phyloP scores from a whole-genome alignment of 2,329 filamentous ascomycete genomes.

The Zymoseptoria crescenta region DNA sequence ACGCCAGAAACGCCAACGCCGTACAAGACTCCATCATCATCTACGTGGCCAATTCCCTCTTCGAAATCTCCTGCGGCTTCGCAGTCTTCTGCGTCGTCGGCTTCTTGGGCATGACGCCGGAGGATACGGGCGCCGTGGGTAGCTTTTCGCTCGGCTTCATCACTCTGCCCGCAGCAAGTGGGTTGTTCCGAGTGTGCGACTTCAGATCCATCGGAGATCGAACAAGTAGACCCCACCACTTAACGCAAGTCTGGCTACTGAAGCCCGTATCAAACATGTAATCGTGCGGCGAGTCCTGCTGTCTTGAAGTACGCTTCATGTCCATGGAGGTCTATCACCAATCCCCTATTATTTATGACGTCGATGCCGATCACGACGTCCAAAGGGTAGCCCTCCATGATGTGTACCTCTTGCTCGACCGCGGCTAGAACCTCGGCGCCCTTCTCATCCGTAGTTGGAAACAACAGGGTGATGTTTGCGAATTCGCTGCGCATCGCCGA shows the following conservation, averaged over 20 bases:
- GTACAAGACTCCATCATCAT: slow-evolving; percentile 53
- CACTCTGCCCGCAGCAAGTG: slow-evolving; percentile 50
- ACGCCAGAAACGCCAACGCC: slow-evolving; percentile 49
- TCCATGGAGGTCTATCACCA: neutral
- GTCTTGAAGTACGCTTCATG: no score
- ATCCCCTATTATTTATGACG: neutral
- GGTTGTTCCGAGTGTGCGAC: no score
- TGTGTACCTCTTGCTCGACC: neutral
- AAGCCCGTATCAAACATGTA: no score
- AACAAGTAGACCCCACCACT: no score
- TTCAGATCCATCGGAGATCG: no score
- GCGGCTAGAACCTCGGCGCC: neutral
- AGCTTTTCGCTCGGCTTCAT: slow-evolving; percentile 52
- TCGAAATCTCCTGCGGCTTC: slow-evolving; percentile 47
- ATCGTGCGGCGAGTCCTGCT: no score
- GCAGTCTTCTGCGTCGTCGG: slow-evolving; percentile 51
- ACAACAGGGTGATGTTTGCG: neutral
- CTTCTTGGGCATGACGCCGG: slow-evolving; percentile 34
- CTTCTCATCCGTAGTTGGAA: neutral
- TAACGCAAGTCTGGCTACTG: no score
- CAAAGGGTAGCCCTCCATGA: neutral
- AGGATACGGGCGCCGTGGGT: slow-evolving; percentile 40
- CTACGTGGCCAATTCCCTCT: slow-evolving; percentile 48
- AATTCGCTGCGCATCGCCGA: neutral
- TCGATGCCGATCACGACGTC: neutral